These are phyloP conservation scores for Thalassia testudinum DNA, from an alignment of 116 monocot species.

Conservation along the genomic window DNA sequence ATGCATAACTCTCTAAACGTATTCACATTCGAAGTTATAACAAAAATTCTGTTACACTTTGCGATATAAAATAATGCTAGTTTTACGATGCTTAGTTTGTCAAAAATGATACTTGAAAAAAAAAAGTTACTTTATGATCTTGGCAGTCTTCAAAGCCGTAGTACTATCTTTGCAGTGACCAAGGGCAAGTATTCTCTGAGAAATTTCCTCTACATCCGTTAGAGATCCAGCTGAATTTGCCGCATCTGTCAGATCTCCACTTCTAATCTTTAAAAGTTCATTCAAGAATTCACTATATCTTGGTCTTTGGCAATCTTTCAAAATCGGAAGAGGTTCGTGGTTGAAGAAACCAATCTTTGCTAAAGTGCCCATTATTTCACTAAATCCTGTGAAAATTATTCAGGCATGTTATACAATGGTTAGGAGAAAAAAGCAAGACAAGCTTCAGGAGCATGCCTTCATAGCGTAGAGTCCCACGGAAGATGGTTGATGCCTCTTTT, in stretches of 20 bases:
- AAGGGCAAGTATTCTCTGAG: slow-evolving; percentile 24
- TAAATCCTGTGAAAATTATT: slow-evolving; percentile 46
- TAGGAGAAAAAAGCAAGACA: not conserved
- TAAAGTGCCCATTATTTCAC: slow-evolving; percentile 84
- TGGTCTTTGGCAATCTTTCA: slow-evolving; percentile 30
- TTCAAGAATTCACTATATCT: slow-evolving; percentile 51
- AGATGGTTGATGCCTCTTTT: slow-evolving; percentile 77
- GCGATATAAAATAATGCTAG: too few relatives aligned
- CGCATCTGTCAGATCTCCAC: not conserved
- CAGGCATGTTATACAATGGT: not conserved
- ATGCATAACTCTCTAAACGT: too few relatives aligned
- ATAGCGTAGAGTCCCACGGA: slow-evolving; percentile 91
- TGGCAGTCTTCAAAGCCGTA: slow-evolving; percentile 44
- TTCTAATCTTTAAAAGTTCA: slow-evolving; percentile 27
- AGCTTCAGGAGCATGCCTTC: slow-evolving; percentile 34
- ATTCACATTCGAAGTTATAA: too few relatives aligned
- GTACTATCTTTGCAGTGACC: slow-evolving; percentile 53
- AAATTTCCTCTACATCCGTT: slow-evolving; percentile 40
- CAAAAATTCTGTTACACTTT: too few relatives aligned
- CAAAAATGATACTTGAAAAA: too few relatives aligned
- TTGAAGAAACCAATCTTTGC: slow-evolving; percentile 82
- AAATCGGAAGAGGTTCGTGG: slow-evolving; percentile 39
- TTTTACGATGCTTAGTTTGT: too few relatives aligned
- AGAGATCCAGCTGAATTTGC: not conserved
- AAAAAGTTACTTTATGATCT: slow-evolving; percentile 58